phyloP scores from a whole-genome alignment of 257 asterid species.

The Haberlea rhodopensis region DNA sequence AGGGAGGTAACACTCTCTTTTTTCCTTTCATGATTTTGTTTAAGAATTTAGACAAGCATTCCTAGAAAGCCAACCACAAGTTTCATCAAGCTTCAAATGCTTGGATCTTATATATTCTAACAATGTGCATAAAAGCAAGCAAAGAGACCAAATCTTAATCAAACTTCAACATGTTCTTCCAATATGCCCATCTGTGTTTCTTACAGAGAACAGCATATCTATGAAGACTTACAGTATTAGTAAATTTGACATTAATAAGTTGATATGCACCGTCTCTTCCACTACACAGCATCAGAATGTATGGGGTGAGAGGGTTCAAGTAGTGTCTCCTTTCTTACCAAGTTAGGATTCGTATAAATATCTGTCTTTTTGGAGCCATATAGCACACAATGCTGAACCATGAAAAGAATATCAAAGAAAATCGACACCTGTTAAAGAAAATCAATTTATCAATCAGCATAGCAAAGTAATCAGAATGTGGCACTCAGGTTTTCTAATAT shows the following conservation, averaged over 20 bases:
- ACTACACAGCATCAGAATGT: conserved; percentile 37
- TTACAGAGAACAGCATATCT: background rate
- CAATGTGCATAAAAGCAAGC: background rate
- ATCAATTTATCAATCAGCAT: background rate
- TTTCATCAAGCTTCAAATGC: too few relatives aligned
- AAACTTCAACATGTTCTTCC: background rate
- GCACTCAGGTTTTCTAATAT: background rate
- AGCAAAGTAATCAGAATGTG: background rate
- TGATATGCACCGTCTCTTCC: conserved; percentile 12
- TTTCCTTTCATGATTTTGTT: too few relatives aligned
- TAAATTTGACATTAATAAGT: background rate
- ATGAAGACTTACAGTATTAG: background rate
- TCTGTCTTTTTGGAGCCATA: conserved; percentile 41
- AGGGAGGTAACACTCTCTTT: too few relatives aligned
- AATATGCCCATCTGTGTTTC: background rate
- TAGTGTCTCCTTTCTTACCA: conserved; percentile 59
- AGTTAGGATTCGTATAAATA: conserved; percentile 29
- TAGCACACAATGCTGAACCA: conserved; percentile 75
- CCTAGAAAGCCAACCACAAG: too few relatives aligned
- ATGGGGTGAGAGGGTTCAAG: conserved; percentile 40
- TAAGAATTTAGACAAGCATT: too few relatives aligned
- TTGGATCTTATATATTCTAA: too few relatives aligned
- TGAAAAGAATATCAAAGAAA: conserved; percentile 76
- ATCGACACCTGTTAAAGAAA: conserved; percentile 60
- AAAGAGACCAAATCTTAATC: background rate